Conservation (phyloP, 176 grass and related monocot genomes). For the Avena atlantica region DNA sequence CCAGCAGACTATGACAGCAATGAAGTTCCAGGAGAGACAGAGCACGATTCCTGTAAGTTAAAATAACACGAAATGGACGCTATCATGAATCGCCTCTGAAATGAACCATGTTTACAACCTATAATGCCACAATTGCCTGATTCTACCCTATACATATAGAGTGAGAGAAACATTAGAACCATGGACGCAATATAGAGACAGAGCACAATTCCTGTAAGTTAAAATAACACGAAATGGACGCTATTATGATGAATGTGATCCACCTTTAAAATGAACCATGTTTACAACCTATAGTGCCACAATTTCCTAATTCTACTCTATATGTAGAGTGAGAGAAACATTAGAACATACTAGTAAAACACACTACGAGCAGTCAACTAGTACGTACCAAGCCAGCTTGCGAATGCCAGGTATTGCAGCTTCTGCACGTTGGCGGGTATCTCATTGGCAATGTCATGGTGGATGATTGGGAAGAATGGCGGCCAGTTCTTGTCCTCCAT, state of each 20-base stretch:
- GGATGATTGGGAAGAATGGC: slow-evolving; percentile 51
- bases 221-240: slow-evolving; percentile 17
- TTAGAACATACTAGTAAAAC: neutral
- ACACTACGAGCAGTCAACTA: neutral
- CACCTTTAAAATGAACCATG: neutral
- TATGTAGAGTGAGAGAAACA: no score
- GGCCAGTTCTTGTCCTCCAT: slow-evolving; percentile 56
- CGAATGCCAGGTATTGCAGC: slow-evolving; percentile 55
- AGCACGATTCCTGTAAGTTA: slow-evolving; percentile 73
- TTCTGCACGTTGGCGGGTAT: slow-evolving; percentile 60
- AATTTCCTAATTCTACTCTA: no score
- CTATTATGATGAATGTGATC: neutral
- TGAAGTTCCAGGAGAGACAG: slow-evolving; percentile 86
- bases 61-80: slow-evolving; percentile 14
- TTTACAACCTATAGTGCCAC: no score
- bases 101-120: neutral
- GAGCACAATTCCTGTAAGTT: slow-evolving; percentile 75
- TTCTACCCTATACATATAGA: neutral
- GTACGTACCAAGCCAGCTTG: slow-evolving; percentile 51
- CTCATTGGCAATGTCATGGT: slow-evolving; percentile 59
- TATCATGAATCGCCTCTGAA: neutral
- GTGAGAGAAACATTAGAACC: no score
- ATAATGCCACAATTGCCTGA: neutral
- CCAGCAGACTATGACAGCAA: slow-evolving; percentile 94
- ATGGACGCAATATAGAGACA: slow-evolving; percentile 48